Conservation (phyloP, 768 basidiomycete species). For the Mycena floridula region DNA sequence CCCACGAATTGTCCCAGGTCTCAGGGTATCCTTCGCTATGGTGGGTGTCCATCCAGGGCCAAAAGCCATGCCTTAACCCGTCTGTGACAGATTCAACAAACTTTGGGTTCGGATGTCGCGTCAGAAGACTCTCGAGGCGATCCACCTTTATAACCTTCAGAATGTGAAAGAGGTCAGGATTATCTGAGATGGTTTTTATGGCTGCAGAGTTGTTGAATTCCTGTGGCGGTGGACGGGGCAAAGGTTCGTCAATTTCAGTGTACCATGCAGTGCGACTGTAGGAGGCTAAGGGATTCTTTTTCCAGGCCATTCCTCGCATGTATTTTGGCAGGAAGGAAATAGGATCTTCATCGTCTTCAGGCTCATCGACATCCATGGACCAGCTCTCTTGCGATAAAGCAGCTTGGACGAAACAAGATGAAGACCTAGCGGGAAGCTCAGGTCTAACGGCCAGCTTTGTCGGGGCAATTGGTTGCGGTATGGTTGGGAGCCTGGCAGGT, state of each 20-base stretch:
- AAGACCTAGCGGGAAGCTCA: background rate
- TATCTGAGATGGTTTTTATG: background rate
- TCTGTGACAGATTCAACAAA: background rate
- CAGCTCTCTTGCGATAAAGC: too few species aligned
- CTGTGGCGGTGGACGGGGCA: background rate
- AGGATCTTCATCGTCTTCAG: background rate
- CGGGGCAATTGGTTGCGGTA: background rate
- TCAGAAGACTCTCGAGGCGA: background rate
- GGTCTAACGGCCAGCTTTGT: background rate
- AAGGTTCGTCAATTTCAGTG: background rate
- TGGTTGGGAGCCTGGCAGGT: background rate
- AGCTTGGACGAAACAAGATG: too few species aligned
- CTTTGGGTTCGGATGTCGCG: background rate
- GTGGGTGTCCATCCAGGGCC: background rate
- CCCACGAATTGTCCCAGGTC: background rate
- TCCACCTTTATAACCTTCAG: background rate
- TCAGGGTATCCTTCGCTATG: background rate
- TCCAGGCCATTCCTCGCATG: background rate
- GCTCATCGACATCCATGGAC: background rate
- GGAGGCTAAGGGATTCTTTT: too few species aligned
- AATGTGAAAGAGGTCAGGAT: background rate
- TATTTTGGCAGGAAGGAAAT: background rate
- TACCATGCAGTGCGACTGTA: background rate
- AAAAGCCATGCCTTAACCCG: background rate
- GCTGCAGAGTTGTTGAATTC: background rate